Conservation (phyloP, 768 basidiomycete species). For the Mrakia blollopis region DNA sequence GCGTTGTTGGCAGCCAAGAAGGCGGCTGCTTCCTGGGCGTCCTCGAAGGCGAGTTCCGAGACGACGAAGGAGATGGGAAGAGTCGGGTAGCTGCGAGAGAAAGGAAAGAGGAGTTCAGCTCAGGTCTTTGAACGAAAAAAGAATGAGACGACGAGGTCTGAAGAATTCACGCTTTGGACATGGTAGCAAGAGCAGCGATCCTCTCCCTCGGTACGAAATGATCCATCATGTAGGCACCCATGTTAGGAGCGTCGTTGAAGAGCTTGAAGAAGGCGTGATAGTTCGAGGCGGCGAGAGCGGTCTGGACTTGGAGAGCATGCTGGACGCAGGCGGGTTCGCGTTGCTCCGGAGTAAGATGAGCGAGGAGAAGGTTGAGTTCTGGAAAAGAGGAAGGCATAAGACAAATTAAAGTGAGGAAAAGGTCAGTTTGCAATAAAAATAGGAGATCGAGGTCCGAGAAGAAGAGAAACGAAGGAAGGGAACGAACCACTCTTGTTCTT, state of each 20-base stretch:
- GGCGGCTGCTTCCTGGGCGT: slow-evolving; percentile 55
- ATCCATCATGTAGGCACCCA: slow-evolving; percentile 99
- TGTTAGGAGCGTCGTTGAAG: slow-evolving; percentile 77
- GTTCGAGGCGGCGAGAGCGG: slow-evolving; percentile 83
- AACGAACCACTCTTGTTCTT: slow-evolving; percentile 82
- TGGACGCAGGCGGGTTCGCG: slow-evolving; percentile 71
- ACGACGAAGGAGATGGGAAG: slow-evolving; percentile 71
- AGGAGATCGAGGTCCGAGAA: slow-evolving; percentile 19
- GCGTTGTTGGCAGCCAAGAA: slow-evolving; percentile 70
- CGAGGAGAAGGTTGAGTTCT: slow-evolving; percentile 96
- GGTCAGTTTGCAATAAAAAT: too few species aligned
- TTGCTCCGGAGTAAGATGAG: slow-evolving; percentile 91
- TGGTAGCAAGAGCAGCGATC: slow-evolving; percentile 74
- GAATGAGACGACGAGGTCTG: not conserved
- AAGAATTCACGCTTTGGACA: slow-evolving; percentile 80
- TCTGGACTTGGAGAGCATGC: slow-evolving; percentile 85
- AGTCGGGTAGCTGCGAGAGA: slow-evolving; percentile 63
- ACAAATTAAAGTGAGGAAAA: not conserved
- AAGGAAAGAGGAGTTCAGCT: not conserved
- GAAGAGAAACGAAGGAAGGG: not conserved
- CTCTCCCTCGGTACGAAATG: slow-evolving; percentile 93
- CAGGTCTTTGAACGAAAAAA: not conserved
- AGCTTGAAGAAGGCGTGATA: slow-evolving; percentile 87
- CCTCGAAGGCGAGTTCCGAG: slow-evolving; percentile 78
- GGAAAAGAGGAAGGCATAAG: too few species aligned